These are phyloP conservation scores for Sporisorium scitamineum DNA, from an alignment of 1,284 basidiomycete species.

Conservation along the genomic window DNA sequence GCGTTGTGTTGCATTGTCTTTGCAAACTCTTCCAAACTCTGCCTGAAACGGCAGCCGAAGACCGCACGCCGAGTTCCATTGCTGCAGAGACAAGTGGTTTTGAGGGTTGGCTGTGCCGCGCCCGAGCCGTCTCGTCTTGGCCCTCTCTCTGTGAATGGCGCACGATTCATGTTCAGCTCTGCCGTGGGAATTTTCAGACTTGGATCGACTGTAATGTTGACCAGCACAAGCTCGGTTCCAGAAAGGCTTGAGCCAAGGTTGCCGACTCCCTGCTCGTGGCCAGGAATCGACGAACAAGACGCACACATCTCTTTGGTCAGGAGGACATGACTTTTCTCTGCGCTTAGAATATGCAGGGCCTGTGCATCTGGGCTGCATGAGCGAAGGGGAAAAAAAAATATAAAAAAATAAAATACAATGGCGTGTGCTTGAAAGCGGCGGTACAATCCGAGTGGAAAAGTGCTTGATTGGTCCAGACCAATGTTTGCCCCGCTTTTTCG, in stretches of 20 bases:
- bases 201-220: too few relatives aligned
- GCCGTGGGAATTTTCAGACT: too few relatives aligned
- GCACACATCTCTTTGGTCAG: background rate
- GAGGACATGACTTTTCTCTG: background rate
- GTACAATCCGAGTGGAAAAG: too few relatives aligned
- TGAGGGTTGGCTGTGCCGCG: background rate
- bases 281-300: too few relatives aligned
- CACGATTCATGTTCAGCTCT: too few relatives aligned
- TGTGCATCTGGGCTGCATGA: background rate
- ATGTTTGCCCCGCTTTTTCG: too few relatives aligned
- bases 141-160: too few relatives aligned
- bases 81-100: too few relatives aligned
- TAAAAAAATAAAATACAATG: background rate
- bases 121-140: background rate
- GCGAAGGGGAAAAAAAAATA: background rate
- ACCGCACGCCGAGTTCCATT: background rate
- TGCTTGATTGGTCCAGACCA: too few relatives aligned
- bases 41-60: background rate
- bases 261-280: too few relatives aligned
- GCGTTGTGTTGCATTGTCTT: background rate
- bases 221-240: too few relatives aligned
- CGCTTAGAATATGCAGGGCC: background rate
- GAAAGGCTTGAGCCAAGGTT: background rate
- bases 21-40: conserved; percentile 3
- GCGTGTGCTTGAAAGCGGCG: too few relatives aligned